Base-by-base conservation (phyloP, 371 early-diverging fungal genomes). In the Mucor plumbeus region DNA sequence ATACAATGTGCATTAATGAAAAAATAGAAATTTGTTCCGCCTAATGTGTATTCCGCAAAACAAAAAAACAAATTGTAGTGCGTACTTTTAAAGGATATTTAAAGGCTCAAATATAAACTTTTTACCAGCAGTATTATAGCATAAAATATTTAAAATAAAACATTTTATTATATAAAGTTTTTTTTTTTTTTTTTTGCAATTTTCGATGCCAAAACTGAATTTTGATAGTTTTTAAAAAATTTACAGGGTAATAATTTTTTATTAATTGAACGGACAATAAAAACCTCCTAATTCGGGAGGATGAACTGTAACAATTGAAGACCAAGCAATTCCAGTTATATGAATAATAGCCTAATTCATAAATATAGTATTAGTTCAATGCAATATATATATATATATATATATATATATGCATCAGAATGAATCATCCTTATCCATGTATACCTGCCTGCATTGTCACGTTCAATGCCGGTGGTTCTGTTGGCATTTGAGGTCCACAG, bases 401-500 rank as follows among this genome's bases (percentile, higher is more conserved):
- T 26, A 26, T 26, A 26, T 26, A 26, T 26, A 26, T 26, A 26
- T 26, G 3, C 3, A 26, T 26, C 26, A 33, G 10, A 43, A 60
- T 70, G 60, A 5, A 63, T 64, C 13, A 17, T 15, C 0, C 5
- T 3, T 34, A 5, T 19, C 19, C 50, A 50, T 21, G 50, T 47
- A n/a, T 63, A 68, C 71, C 34, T 63, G 60, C 73, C 68, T 73
- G 67, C 50, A 73, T 48, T 4, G 70, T 63, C n/a, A 70, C 66
- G 62, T 69, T 73, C 5, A 73, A 35, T 3, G 54, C 64, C 2
- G 73, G 73, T 9, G 70, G 31, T 5, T 65, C 70, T 7, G 62
- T 57, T 10, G 70, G 63, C 43, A 69, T 73, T 43, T 73, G 73
- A 6, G 73, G 73, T 0, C 75, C 75, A 56, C 75, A 74, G 1